Evolutionary conservation across 345 rosid genomes (phyloP), one percentile per base, ranked within the genome.

Genomic region (Rhizophora mangle): DNA sequence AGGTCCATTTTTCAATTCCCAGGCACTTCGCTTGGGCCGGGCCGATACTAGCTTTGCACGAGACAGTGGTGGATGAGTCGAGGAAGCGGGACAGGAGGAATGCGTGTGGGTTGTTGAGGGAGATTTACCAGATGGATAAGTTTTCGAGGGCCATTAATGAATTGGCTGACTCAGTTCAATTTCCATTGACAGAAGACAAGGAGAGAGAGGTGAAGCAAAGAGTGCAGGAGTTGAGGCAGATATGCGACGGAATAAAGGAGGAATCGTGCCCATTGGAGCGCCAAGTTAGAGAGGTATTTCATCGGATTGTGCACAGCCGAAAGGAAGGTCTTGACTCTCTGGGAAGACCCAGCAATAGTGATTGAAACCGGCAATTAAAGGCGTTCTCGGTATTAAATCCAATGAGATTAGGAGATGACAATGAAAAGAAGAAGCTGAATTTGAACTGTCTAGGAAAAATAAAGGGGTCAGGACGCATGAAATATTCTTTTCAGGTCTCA

Each of bases 201-300:
- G 96, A 88, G 24, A 64, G 21, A 8, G 96, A 92, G 80, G 84
- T 87, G 59, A 82, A 82, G 74, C 74, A 81, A 73, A 87, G 80
- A 74, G 96, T 86, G 70, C 69, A 67, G 72, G 97, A 92, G 72
- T 60, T 94, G 75, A 78, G 69, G 26, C 72, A 68, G 22, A 88
- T 89, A 59, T 86, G 69, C 21, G 84, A 88, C 47, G 78, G 61
- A 0, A 71, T 89, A 36, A 89, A 85, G 77, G 83, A 79, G 37
- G 92, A 95, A 5, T 79, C 92, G 80, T 89, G 88, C 54, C 97
- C 96, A 0, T 75, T 94, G 85, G 97, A 95, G 83, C 81, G 81
- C 72, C 91, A 88, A 61, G 89, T 95, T 19, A 86, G 96, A 36
- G 90, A 89, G n/a, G 89, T 85, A 47, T 93, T 91, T 57, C 98